These are phyloP conservation scores for Pezicula neosporulosa DNA, from an alignment of 2,329 filamentous ascomycete genomes.

Conservation along the genomic window DNA sequence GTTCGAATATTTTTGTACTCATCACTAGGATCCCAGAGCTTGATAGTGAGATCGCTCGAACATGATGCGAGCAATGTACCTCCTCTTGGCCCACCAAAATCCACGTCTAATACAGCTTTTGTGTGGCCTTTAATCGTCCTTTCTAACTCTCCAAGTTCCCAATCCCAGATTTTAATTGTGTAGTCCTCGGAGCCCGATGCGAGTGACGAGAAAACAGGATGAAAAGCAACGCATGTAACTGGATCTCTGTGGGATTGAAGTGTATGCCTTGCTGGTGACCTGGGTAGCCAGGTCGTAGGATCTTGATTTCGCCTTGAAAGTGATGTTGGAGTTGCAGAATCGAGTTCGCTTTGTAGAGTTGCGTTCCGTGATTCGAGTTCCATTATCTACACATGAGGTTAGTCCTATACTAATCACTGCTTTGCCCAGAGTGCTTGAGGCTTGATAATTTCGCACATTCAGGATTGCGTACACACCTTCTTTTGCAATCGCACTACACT, in stretches of 20 bases:
- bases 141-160: constrained; percentile 89
- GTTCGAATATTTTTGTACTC: constrained; percentile 96
- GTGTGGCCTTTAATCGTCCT: constrained; percentile 90
- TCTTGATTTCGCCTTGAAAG: constrained; percentile 79
- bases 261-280: constrained; percentile 74
- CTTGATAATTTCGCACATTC: background rate
- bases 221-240: constrained; percentile 87
- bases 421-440: background rate
- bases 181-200: constrained; percentile 89
- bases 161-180: constrained; percentile 97
- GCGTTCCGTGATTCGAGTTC: constrained; percentile 78
- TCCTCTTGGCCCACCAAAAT: constrained; percentile 82
- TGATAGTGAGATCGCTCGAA: constrained; percentile 87
- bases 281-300: constrained; percentile 82
- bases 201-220: constrained; percentile 85
- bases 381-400: constrained; percentile 64
- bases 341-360: constrained; percentile 76
- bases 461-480: constrained; percentile 57
- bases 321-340: constrained; percentile 73
- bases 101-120: constrained; percentile 80
- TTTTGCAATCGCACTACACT: constrained; percentile 92
- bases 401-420: constrained; percentile 3
- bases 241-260: constrained; percentile 79
- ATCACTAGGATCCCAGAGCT: constrained; percentile 88
- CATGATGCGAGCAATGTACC: constrained; percentile 66